phyloP scores from a whole-genome alignment of 768 basidiomycete genomes.

The Agrocybe chaxingu region DNA sequence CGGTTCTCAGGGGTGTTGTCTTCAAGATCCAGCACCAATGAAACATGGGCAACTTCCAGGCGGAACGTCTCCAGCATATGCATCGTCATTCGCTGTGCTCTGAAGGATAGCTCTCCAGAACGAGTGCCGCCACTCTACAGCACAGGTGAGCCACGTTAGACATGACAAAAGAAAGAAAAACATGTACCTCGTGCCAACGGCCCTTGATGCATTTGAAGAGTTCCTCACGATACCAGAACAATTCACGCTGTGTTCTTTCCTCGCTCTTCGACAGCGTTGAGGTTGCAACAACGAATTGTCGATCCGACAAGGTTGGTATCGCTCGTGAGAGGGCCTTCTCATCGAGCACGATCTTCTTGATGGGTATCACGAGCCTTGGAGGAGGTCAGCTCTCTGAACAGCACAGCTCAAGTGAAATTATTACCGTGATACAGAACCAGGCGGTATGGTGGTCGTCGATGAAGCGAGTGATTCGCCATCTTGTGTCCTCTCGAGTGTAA shows the following conservation, averaged over 20 bases:
- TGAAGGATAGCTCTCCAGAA: slow-evolving; percentile 71
- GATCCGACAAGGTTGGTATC: slow-evolving; percentile 82
- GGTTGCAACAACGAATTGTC: slow-evolving; percentile 89
- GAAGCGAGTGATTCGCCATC: slow-evolving; percentile 49
- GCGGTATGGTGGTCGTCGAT: slow-evolving; percentile 66
- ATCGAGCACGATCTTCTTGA: slow-evolving; percentile 66
- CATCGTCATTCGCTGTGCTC: slow-evolving; percentile 72
- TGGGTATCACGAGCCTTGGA: slow-evolving; percentile 61
- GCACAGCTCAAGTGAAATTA: slow-evolving; percentile 13
- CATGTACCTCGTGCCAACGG: slow-evolving; percentile 81
- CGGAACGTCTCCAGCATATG: slow-evolving; percentile 79
- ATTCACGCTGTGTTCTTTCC: slow-evolving; percentile 63
- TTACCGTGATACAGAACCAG: slow-evolving; percentile 82
- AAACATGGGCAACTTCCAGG: slow-evolving; percentile 60
- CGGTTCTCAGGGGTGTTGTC: slow-evolving; percentile 20
- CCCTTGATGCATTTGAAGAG: slow-evolving; percentile 68
- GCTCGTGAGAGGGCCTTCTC: slow-evolving; percentile 55
- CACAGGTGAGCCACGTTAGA: slow-evolving; percentile 4
- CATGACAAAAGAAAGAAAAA: not conserved
- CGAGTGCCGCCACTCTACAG: slow-evolving; percentile 75
- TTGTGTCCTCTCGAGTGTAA: slow-evolving; percentile 67
- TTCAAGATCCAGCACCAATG: slow-evolving; percentile 42
- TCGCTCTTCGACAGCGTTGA: slow-evolving; percentile 58
- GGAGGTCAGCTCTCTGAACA: not conserved
- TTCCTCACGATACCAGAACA: slow-evolving; percentile 97